Base-by-base conservation (phyloP, 2,329 filamentous ascomycete species). In the Stagonosporopsis vannaccii region DNA sequence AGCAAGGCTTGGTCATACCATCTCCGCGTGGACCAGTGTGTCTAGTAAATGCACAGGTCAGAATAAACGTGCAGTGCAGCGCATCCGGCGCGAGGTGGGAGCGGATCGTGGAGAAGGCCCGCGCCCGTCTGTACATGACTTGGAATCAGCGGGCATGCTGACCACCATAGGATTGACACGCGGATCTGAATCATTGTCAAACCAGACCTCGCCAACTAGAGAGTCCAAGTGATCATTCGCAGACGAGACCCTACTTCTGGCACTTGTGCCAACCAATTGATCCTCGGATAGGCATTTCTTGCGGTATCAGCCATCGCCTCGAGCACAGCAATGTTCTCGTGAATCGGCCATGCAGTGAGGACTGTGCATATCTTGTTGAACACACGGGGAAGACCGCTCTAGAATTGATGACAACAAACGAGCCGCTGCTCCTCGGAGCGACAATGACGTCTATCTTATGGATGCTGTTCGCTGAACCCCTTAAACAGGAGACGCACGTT, bases 21-120 rank as follows among this genome's bases (percentile, higher is more conserved):
- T 60, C 51, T 58, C 66, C 73, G 70, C 73, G 73, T 75, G 73
- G 70, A 58, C 63, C 48, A 63, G 43, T 65, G 60, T 64, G 60
- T 64, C 61, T 68, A 67, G 66, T 58, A 65, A 58, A 70, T 74
- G 72, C 73, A 72, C 66, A 72, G 65, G 68, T 72, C 66, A 64
- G 73, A 75, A 74, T 75, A 75, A 75, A 74, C 68, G 72, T 75
- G 73, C 72, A 75, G 72, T 62, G 72, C 73, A 75, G 64, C 37
- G 53, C 53, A 51, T 51, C 73, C 67, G 71, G 72, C 72, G 72
- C 72, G 69, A 70, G 70, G 71, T 74, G 72, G 65, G 65, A 66
- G 67, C 70, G 71, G 72, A 72, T 75, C 70, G 72, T 71, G 67
- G 68, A 67, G 67, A 67, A 65, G 53, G 53, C 53, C 53, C 53